phyloP scores from a whole-genome alignment of 768 basidiomycete species.

The Trametes sanguinea region DNA sequence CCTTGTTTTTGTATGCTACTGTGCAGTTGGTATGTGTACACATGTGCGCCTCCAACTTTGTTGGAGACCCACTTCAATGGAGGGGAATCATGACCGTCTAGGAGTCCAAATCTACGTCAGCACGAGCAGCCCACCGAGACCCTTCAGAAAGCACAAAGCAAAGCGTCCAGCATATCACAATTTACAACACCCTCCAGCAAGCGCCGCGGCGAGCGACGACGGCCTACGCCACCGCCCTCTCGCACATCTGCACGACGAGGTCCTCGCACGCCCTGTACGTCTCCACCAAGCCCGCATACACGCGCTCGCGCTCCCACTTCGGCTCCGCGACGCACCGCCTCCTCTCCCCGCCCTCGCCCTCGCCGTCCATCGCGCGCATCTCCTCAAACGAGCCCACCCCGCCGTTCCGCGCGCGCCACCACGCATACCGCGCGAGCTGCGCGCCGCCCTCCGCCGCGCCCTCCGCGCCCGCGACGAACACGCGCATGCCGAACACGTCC shows the following conservation, averaged over 20 bases:
- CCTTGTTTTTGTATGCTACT: background rate
- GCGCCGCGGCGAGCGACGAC: no score
- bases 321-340: constrained; percentile 67
- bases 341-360: constrained; percentile 52
- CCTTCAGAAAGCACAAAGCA: background rate
- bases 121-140: background rate
- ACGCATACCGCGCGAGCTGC: constrained; percentile 68
- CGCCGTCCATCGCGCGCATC: constrained; percentile 53
- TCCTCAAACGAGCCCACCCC: constrained; percentile 60
- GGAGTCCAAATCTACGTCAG: background rate
- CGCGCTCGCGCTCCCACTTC: constrained; percentile 40
- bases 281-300: constrained; percentile 58
- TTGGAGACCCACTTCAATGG: background rate
- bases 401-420: constrained; percentile 55
- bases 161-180: background rate
- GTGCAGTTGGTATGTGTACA: background rate
- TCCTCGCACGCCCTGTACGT: constrained; percentile 61
- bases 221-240: background rate
- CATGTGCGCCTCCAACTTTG: background rate
- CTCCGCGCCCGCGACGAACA: constrained; percentile 69
- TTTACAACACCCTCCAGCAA: no score
- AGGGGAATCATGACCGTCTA: background rate
- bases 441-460: constrained; percentile 75
- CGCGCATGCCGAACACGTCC: constrained; percentile 76
- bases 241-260: constrained; percentile 34